Base-by-base conservation (phyloP, 2,329 filamentous ascomycete species). In the Fonsecaea erecta region DNA sequence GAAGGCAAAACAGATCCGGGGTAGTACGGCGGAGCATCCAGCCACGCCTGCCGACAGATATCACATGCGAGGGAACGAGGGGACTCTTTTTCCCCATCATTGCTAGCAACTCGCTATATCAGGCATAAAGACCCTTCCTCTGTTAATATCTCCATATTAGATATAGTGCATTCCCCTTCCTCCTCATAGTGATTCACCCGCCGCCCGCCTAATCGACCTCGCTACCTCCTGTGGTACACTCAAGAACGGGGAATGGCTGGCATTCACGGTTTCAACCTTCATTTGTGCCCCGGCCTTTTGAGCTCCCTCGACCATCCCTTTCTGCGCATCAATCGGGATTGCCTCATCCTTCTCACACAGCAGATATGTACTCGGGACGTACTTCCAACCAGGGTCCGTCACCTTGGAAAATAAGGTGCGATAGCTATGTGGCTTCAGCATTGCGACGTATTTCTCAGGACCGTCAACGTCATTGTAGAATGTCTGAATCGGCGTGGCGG, bases 161-260 rank as follows among this genome's bases (percentile, higher is more conserved):
- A 34, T 5, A 34, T 12, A 34, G 32, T 34, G 3, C 32, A 9
- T 16, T 2, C 11, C 66, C 16, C 73, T 72, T 30, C 21, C 8
- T 16, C 11, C 34, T 54, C 46, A 57, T 8, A 64, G 18, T 46
- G 51, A 14, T 53, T 69, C 67, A 5, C 67, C 67, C 12, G 62
- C 67, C 26, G 68, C 66, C 24, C 62, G 57, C 63, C 69, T 62
- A 53, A 80, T 70, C 63, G 74, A 73, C 14, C 66, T 70, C 3
- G 75, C 78, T 57, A 76, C 70, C 54, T 73, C 73, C 52, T 73
- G 74, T 0, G 77, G 75, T 70, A 71, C 75, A 35, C 75, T 78
- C 68, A 81, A 63, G 67, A 80, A 82, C 18, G 78, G 79, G 68
- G 76, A 79, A 69, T 82, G 79, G 0, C 76, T 74, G 14, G 68